Evolutionary conservation across 2,329 filamentous ascomycete species (phyloP).

Genomic region (Immersiporthe knoxdaviesiana): DNA sequence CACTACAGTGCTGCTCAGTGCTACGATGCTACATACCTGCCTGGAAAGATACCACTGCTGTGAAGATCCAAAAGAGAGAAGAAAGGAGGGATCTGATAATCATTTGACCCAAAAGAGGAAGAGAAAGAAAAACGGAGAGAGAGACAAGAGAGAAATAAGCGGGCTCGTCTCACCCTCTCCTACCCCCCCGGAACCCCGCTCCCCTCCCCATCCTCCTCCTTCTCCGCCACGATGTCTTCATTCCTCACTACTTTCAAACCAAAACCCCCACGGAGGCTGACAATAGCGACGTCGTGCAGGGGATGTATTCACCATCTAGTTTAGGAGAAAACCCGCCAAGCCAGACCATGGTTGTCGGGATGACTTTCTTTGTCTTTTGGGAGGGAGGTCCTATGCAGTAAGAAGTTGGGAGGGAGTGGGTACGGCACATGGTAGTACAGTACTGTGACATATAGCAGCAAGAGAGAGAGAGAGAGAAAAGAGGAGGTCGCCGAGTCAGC

Average conservation of each 20-base stretch:
- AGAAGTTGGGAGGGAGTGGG: neutral
- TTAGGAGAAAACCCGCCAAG: neutral
- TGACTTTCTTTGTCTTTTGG: neutral
- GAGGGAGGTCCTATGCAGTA: neutral
- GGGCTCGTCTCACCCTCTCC: neutral
- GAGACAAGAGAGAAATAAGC: neutral
- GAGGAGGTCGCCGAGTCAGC: constrained; percentile 18
- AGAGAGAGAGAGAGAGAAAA: neutral
- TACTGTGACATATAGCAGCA: neutral
- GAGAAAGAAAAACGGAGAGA: constrained; percentile 16
- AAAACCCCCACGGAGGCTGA: constrained; percentile 20
- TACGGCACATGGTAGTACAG: neutral
- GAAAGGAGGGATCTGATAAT: too few relatives aligned
- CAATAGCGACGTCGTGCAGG: constrained; percentile 19
- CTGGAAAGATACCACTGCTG: constrained; percentile 6
- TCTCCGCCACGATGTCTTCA: constrained; percentile 9
- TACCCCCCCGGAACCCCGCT: neutral
- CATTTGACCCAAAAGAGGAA: too few relatives aligned
- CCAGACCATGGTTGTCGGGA: neutral
- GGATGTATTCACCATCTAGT: neutral
- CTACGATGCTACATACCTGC: neutral
- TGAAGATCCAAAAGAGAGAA: too few relatives aligned
- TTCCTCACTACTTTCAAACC: neutral
- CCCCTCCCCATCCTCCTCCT: too few relatives aligned
- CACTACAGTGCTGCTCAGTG: neutral